These are phyloP conservation scores for Xylaria telfairii DNA, from an alignment of 495 filamentous ascomycete genomes.

Conservation along the genomic window DNA sequence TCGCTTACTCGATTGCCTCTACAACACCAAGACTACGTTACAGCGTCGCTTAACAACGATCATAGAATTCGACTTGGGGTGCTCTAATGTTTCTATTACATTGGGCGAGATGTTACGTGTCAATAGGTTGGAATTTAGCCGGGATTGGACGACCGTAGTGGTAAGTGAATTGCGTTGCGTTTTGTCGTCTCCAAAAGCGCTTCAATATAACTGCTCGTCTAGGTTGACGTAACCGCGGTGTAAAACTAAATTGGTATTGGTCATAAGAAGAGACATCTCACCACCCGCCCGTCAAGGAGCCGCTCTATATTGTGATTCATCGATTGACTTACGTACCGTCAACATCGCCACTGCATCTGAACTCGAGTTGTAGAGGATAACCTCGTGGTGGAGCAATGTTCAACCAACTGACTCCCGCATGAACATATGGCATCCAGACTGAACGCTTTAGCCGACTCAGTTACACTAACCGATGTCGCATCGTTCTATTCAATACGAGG, in stretches of 20 bases:
- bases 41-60: background rate
- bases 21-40: too few relatives aligned
- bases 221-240: background rate
- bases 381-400: background rate
- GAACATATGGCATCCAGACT: background rate
- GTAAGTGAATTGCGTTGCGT: background rate
- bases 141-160: background rate
- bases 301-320: background rate
- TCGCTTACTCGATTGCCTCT: too few relatives aligned
- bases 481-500: constrained; percentile 20
- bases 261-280: background rate
- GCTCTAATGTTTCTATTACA: background rate
- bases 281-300: background rate
- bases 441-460: background rate
- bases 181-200: background rate
- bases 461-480: constrained; percentile 7
- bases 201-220: background rate
- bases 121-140: background rate
- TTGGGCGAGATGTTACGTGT: background rate
- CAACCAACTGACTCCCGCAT: constrained; percentile 1
- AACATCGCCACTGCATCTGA: background rate
- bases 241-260: background rate
- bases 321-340: background rate
- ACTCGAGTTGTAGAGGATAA: background rate
- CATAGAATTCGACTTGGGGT: background rate